phyloP scores from a whole-genome alignment of 2,329 filamentous ascomycete species.

The Aspergillus neotritici region DNA sequence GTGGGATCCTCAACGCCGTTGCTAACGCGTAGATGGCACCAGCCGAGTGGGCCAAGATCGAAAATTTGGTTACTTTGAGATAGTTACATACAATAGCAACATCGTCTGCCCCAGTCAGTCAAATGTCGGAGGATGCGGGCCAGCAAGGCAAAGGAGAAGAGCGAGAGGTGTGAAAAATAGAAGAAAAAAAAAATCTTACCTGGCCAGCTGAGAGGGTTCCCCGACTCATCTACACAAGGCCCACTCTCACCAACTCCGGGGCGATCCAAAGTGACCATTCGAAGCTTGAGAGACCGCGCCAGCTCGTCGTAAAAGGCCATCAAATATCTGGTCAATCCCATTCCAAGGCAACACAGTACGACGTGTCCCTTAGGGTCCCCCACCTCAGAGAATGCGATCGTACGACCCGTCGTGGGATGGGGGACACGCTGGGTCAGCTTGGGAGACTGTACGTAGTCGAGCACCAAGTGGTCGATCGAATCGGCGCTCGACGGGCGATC shows the following conservation, averaged over 20 bases:
- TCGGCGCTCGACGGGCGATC: slow-evolving; percentile 74
- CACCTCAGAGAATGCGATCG: slow-evolving; percentile 94
- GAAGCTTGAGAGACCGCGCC: slow-evolving; percentile 76
- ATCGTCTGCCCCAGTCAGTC: slow-evolving; percentile 51
- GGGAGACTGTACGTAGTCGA: slow-evolving; percentile 75
- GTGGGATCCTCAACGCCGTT: slow-evolving; percentile 89
- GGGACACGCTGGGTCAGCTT: slow-evolving; percentile 81
- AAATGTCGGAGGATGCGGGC: slow-evolving; percentile 8
- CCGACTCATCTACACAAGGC: slow-evolving; percentile 70
- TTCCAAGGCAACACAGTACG: slow-evolving; percentile 94
- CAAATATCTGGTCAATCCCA: slow-evolving; percentile 93
- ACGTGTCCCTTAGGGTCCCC: slow-evolving; percentile 86
- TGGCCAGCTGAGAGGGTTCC: slow-evolving; percentile 88
- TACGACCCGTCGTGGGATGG: slow-evolving; percentile 77
- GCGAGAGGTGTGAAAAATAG: neutral
- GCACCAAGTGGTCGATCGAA: slow-evolving; percentile 82
- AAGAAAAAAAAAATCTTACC: slow-evolving; percentile 50
- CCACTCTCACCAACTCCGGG: slow-evolving; percentile 93
- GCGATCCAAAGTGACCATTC: slow-evolving; percentile 87
- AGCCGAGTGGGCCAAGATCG: slow-evolving; percentile 89
- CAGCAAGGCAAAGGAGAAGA: neutral
- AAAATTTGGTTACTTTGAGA: slow-evolving; percentile 91
- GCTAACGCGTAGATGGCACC: slow-evolving; percentile 97
- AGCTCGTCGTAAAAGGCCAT: slow-evolving; percentile 97
- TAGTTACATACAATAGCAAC: slow-evolving; percentile 90